Evolutionary conservation across 805 yeast genomes (phyloP), one percentile per base, ranked within the genome.

Genomic region (Spathaspora girioi): DNA sequence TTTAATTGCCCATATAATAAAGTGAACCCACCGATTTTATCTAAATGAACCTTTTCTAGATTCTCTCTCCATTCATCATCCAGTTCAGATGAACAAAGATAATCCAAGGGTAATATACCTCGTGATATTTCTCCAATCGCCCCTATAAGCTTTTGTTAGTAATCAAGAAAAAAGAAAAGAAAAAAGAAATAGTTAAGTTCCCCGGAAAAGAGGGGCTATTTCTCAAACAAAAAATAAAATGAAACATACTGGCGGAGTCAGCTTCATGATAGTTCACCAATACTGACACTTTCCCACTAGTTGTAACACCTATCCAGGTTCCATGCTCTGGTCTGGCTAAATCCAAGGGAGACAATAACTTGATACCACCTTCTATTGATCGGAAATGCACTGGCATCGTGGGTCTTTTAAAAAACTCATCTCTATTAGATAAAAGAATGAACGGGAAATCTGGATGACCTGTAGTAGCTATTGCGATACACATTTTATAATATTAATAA

Each of bases 291-390:
- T 77, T 75, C 0, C 89, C 89, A 2, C 58, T 63, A 29, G 71
- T 71, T 41, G 82, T 76, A 1, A 87, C 77, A 0, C 96, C 97
- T 1, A 89, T 81, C 99, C 99, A 94, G 0, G 97, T 89, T 1
- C 99, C 97, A 55, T 82, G 89, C 50, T 83, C 91, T 1, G 74
- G 68, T 35, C 91, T 67, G 0, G 85, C 89, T 59, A 87, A 65
- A 64, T 93, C 97, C 38, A 77, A 68, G 0, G 97, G 97, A 7
- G 87, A 79, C 10, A 89, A 63, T 1, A 86, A 68, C 42, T 61
- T 54, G 12, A 67, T 65, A 47, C 71, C 67, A 53, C 67, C 50
- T 52, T 72, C 66, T 49, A 73, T 56, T 3, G 45, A 45, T 45
- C 72, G 54, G n/a, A 59, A 53, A 48, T 63, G 59, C 38, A 93